Conservation (phyloP, 2,329 filamentous ascomycete genomes). For the Escovopsis sp. region DNA sequence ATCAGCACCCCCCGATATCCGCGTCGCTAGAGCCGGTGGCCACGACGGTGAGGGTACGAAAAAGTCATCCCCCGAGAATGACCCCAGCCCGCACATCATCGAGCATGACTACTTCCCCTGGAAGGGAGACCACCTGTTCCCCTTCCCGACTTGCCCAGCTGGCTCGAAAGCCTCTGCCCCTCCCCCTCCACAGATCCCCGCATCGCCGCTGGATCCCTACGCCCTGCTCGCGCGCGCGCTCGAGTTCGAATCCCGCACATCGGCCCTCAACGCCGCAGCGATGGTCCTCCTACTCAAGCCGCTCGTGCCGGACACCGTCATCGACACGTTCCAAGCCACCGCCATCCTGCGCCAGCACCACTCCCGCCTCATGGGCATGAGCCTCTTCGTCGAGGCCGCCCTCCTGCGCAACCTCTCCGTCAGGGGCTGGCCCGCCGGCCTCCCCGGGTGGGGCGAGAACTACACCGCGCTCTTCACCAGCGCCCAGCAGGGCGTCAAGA, state of each 20-base stretch:
- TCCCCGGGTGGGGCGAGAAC: conserved; percentile 38
- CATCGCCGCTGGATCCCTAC: conserved; percentile 38
- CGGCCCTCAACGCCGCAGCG: conserved; percentile 43
- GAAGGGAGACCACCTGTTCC: conserved; percentile 40
- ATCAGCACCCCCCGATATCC: conserved; percentile 7
- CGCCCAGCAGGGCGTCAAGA: conserved; percentile 40
- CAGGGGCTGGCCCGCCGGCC: conserved; percentile 37
- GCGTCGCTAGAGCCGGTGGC: conserved; percentile 10
- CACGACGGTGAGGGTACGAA: conserved; percentile 12
- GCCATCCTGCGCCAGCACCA: conserved; percentile 47
- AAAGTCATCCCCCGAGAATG: conserved; percentile 18
- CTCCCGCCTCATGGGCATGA: conserved; percentile 42
- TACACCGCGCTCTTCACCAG: conserved; percentile 39
- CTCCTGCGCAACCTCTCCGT: conserved; percentile 47
- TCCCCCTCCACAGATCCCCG: conserved; percentile 6
- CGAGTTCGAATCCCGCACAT: conserved; percentile 40
- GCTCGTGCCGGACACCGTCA: conserved; percentile 37
- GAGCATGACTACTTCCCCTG: conserved; percentile 47
- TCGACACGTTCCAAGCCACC: conserved; percentile 40
- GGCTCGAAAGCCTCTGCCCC: conserved; percentile 4
- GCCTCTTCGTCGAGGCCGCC: conserved; percentile 44
- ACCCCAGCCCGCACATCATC: conserved; percentile 28
- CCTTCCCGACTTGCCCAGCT: conserved; percentile 24
- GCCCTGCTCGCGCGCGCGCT: conserved; percentile 38
- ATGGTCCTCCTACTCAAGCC: conserved; percentile 46